Conservation (phyloP, 1,284 basidiomycete species). For the Vanrija pseudolonga region DNA sequence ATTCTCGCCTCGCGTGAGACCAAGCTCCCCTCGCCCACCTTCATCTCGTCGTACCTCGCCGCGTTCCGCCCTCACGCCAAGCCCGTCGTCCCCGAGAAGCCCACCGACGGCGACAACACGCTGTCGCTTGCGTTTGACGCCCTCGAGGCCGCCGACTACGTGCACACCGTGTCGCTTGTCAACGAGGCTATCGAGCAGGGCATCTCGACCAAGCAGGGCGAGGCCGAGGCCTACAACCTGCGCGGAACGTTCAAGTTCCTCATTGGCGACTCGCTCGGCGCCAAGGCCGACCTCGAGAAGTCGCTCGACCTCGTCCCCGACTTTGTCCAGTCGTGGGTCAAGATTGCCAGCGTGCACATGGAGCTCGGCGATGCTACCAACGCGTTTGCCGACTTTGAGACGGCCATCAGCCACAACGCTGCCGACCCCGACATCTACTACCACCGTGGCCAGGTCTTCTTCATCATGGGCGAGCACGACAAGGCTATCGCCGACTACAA, state of each 20-base stretch:
- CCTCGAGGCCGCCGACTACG: conserved; percentile 79
- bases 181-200: conserved; percentile 87
- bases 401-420: conserved; percentile 77
- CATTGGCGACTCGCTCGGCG: conserved; percentile 76
- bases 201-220: conserved; percentile 68
- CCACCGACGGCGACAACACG: conserved; percentile 76
- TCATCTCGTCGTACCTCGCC: conserved; percentile 93
- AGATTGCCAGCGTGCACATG: conserved; percentile 97
- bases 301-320: conserved; percentile 69
- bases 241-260: conserved; percentile 98
- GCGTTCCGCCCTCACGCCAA: conserved; percentile 82
- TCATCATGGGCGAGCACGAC: conserved; percentile 88
- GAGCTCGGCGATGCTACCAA: conserved; percentile 75
- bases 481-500: conserved; percentile 86
- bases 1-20: conserved; percentile 69
- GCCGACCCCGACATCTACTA: conserved; percentile 97
- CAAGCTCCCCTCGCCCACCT: conserved; percentile 82
- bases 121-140: conserved; percentile 78
- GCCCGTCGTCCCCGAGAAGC: conserved; percentile 70
- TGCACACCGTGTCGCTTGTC: conserved; percentile 72
- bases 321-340: conserved; percentile 89
- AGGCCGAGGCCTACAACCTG: conserved; percentile 87
- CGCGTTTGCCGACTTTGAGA: conserved; percentile 87
- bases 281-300: conserved; percentile 78
- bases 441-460: conserved; percentile 97